Evolutionary conservation across 2,329 filamentous ascomycete species (phyloP).

Genomic region (Aspergillus aculeatus): DNA sequence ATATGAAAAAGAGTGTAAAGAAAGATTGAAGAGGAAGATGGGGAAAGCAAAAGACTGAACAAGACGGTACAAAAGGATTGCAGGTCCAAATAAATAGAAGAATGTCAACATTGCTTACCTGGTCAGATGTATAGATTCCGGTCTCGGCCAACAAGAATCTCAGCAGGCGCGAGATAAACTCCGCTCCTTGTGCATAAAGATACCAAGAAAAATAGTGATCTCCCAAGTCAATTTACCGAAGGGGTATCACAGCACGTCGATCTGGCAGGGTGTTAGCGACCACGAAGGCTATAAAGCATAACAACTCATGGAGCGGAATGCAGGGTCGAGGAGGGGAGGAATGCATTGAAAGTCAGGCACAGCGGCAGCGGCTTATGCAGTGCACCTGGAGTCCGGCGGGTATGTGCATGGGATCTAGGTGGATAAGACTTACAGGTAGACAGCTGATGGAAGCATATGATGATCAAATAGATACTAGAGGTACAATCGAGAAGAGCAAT

Average conservation of each 20-base stretch:
- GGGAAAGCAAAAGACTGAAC: background rate
- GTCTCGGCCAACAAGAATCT: slow-evolving; percentile 16
- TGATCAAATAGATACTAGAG: background rate
- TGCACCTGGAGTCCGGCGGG: slow-evolving; percentile 1
- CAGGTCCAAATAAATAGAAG: slow-evolving; percentile 12
- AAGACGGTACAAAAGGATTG: background rate
- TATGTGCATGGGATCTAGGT: slow-evolving; percentile 8
- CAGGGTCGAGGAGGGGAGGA: slow-evolving; percentile 19
- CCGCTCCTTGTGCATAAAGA: slow-evolving; percentile 11
- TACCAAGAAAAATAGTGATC: slow-evolving; percentile 11
- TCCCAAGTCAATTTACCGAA: slow-evolving; percentile 10
- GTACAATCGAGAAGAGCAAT: background rate
- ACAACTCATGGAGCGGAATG: slow-evolving; percentile 19
- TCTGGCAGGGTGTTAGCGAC: slow-evolving; percentile 15
- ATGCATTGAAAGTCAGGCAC: slow-evolving; percentile 11
- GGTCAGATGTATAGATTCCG: slow-evolving; percentile 17
- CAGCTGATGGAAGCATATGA: slow-evolving; percentile 6
- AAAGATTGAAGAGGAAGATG: background rate
- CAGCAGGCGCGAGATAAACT: slow-evolving; percentile 12
- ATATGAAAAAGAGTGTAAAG: background rate
- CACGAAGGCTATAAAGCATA: slow-evolving; percentile 10
- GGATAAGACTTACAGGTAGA: background rate
- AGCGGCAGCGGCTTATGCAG: slow-evolving; percentile 3
- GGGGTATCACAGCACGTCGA: slow-evolving; percentile 18
- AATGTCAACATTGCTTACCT: slow-evolving; percentile 15